A percentile compares a stretch with the other conserved stretches of the same genome.
phyloP scores from a whole-genome alignment of 2,329 filamentous ascomycete species.

The Trichoderma afroharzianum region DNA sequence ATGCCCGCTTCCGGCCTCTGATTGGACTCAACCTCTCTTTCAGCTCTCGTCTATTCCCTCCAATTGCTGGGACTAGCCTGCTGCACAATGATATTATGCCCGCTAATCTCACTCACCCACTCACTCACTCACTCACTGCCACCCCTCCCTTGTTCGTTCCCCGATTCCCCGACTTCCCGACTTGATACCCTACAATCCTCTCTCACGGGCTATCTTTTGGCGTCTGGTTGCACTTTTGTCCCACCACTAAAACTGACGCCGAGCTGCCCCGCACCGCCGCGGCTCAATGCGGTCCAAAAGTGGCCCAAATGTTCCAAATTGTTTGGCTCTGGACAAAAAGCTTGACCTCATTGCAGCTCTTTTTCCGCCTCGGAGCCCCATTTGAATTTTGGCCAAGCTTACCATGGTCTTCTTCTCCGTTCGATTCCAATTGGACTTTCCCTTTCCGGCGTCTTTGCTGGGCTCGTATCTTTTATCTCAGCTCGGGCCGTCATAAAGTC shows the following conservation, averaged over 20 bases:
- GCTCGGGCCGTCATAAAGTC: not conserved
- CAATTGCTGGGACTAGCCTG: not conserved
- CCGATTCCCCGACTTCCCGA: not conserved
- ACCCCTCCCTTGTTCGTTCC: not conserved
- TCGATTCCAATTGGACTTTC: not conserved
- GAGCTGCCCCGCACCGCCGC: not conserved
- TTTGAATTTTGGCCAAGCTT: not conserved
- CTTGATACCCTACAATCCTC: not conserved
- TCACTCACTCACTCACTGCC: not conserved
- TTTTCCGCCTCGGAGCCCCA: not conserved
- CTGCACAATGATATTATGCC: not conserved
- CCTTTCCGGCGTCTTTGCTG: not conserved
- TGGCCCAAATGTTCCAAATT: no score
- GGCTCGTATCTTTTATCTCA: not conserved
- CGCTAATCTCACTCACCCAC: not conserved
- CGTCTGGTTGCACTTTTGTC: not conserved
- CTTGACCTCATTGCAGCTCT: constrained; percentile 1
- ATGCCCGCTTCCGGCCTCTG: not conserved
- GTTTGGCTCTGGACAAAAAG: not conserved
- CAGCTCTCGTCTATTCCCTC: not conserved
- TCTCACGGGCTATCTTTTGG: not conserved
- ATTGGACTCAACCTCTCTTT: not conserved
- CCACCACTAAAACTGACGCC: not conserved
- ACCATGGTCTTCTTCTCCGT: not conserved
- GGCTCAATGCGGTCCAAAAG: constrained; percentile 2